phyloP scores from a whole-genome alignment of 192 early-diverging fungal species.

The Mortierella hygrophila region DNA sequence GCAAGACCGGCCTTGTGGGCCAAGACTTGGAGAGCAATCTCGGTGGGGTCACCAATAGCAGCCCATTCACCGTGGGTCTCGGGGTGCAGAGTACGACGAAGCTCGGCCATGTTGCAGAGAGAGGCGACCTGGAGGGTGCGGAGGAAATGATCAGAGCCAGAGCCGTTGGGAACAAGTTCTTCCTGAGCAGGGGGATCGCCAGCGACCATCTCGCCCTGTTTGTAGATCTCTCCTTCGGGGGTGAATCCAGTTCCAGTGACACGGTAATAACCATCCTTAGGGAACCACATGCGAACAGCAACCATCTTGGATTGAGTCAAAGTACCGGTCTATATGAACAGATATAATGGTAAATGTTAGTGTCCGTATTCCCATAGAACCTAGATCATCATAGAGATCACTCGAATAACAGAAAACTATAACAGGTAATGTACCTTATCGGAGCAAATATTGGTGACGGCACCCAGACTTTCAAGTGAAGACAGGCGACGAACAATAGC shows the following conservation, averaged over 20 bases:
- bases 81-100: conserved; percentile 64
- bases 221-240: conserved; percentile 65
- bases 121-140: conserved; percentile 68
- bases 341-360: neutral
- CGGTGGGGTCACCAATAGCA: conserved; percentile 90
- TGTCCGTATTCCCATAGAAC: neutral
- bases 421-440: conserved; percentile 71
- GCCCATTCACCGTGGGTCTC: conserved; percentile 73
- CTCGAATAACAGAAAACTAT: neutral
- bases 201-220: conserved; percentile 42
- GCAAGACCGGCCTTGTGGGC: conserved; percentile 82
- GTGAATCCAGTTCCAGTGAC: conserved; percentile 76
- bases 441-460: conserved; percentile 95
- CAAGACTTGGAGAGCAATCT: conserved; percentile 90
- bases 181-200: conserved; percentile 24
- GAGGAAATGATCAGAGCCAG: conserved; percentile 52
- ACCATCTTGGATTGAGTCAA: conserved; percentile 98
- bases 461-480: conserved; percentile 91
- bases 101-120: conserved; percentile 88
- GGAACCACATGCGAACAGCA: conserved; percentile 84
- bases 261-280: conserved; percentile 76
- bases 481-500: conserved; percentile 92
- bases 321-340: conserved; percentile 75
- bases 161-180: conserved; percentile 37
- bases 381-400: neutral